phyloP scores from a whole-genome alignment of 805 yeast species.

The Wickerhamomyces mucosus region DNA sequence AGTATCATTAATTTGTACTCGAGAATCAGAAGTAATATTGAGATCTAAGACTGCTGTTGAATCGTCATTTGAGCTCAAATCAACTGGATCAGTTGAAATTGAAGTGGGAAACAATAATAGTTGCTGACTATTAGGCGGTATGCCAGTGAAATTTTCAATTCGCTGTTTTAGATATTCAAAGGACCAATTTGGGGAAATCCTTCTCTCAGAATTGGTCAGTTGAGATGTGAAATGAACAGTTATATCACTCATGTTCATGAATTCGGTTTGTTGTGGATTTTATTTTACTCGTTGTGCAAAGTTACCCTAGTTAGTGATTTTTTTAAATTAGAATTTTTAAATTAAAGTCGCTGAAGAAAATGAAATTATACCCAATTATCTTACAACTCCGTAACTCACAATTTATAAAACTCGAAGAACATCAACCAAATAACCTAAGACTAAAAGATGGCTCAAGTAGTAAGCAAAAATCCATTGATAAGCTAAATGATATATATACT shows the following conservation, averaged over 20 bases:
- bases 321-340: too few relatives aligned
- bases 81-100: conserved; percentile 20
- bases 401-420: too few relatives aligned
- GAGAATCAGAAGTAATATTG: conserved; percentile 28
- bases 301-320: too few relatives aligned
- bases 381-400: too few relatives aligned
- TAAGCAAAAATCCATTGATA: too few relatives aligned
- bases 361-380: too few relatives aligned
- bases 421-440: too few relatives aligned
- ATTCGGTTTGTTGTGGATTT: background rate
- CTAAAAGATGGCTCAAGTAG: too few relatives aligned
- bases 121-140: conserved; percentile 48
- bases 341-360: too few relatives aligned
- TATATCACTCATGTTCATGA: conserved; percentile 26
- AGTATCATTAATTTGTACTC: conserved; percentile 50
- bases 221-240: conserved; percentile 52
- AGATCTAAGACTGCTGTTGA: conserved; percentile 5
- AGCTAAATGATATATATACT: too few relatives aligned
- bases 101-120: conserved; percentile 35
- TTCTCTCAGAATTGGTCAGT: conserved; percentile 59
- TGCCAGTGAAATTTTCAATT: conserved; percentile 67
- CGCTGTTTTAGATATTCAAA: conserved; percentile 40
- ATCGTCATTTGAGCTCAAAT: conserved; percentile 7
- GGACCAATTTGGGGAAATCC: conserved; percentile 56
- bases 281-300: background rate